Percentiles rank a stretch among this genome's conserved stretches.
Evolutionary conservation across 2,329 filamentous ascomycete genomes (phyloP).

Genomic region (Metarhizium rileyi): DNA sequence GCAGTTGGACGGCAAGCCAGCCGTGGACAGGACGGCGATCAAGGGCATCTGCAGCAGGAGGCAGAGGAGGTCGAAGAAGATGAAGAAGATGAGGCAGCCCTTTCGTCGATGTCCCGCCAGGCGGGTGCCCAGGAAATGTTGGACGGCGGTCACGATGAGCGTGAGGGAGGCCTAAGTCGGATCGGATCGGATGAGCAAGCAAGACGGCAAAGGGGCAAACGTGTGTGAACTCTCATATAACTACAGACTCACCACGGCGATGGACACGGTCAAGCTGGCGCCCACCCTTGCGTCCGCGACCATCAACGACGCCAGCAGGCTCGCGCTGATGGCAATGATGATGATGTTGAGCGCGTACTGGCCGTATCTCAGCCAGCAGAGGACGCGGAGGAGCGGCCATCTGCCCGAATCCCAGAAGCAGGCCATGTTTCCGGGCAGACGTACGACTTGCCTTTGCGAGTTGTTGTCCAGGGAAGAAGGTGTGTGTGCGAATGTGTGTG

Average conservation of each 20-base stretch:
- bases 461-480: too few relatives aligned
- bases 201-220: too few relatives aligned
- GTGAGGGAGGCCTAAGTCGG: not conserved
- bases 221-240: too few relatives aligned
- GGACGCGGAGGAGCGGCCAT: not conserved
- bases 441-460: too few relatives aligned
- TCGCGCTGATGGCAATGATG: not conserved
- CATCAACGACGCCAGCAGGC: not conserved
- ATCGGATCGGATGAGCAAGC: not conserved
- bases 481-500: too few relatives aligned
- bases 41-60: not conserved
- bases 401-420: not conserved
- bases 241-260: not conserved
- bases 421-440: not conserved
- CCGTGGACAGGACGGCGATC: not conserved
- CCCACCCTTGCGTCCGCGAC: not conserved
- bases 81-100: not conserved
- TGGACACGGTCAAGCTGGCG: not conserved
- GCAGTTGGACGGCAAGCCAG: not conserved
- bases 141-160: not conserved
- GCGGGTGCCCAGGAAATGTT: not conserved
- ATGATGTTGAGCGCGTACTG: not conserved
- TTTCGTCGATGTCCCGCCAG: not conserved
- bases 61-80: slow-evolving; percentile 1
- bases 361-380: not conserved